A percentile compares a stretch with the other conserved stretches of the same genome.
phyloP scores from a whole-genome alignment of 768 basidiomycete species.

The Panellus pusillus region DNA sequence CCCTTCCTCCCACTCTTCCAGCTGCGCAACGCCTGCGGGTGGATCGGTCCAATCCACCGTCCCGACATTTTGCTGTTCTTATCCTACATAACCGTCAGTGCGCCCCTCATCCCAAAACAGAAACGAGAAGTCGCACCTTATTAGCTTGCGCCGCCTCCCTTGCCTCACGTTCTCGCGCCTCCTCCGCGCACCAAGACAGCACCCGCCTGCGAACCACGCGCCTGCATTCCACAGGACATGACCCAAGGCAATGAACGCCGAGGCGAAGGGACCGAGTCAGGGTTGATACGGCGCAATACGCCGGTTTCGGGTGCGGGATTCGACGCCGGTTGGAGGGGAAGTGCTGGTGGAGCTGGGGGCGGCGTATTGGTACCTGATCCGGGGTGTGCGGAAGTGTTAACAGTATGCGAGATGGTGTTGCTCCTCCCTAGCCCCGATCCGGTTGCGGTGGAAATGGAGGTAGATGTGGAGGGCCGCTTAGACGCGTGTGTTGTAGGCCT shows the following conservation, averaged over 20 bases:
- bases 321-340: slow-evolving; percentile 41
- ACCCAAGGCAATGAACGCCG: too few relatives aligned
- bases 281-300: slow-evolving; percentile 26
- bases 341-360: slow-evolving; percentile 18
- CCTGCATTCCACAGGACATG: too few relatives aligned
- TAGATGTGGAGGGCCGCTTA: not conserved
- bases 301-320: slow-evolving; percentile 30
- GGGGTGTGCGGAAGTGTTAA: too few relatives aligned
- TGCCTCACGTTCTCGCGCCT: not conserved
- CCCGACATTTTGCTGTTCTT: too few relatives aligned
- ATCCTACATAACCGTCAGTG: too few relatives aligned
- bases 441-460: not conserved
- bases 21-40: slow-evolving; percentile 22
- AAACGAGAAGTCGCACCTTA: too few relatives aligned
- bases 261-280: slow-evolving; percentile 43
- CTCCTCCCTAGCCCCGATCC: not conserved
- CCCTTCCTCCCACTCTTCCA: slow-evolving; percentile 32
- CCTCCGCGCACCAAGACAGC: slow-evolving; percentile 1
- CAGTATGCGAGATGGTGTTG: too few relatives aligned
- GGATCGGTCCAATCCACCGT: slow-evolving; percentile 14
- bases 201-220: slow-evolving; percentile 22
- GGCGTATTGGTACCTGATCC: not conserved
- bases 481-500: not conserved
- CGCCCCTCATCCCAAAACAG: too few relatives aligned
- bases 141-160: too few relatives aligned